phyloP scores from a whole-genome alignment of 202 grass and related monocot genomes.

The Saccharum hybrid region DNA sequence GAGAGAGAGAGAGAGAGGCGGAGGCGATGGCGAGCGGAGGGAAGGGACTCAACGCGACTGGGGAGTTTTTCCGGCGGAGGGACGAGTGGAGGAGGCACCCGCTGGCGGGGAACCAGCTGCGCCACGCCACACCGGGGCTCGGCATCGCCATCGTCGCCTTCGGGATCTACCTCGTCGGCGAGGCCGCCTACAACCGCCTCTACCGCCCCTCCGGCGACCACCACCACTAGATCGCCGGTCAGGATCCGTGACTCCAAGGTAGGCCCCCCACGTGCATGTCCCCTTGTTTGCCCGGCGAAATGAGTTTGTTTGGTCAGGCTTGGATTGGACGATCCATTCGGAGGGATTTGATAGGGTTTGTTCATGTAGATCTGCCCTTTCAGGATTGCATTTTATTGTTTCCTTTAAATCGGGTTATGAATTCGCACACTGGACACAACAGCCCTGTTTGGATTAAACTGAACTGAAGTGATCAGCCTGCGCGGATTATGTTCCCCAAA shows the following conservation, averaged over 20 bases:
- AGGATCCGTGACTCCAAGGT: conserved; percentile 31
- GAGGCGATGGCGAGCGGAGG: conserved; percentile 60
- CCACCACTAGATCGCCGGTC: conserved; percentile 45
- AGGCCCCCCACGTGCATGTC: background rate
- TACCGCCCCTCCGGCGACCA: conserved; percentile 51
- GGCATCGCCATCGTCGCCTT: conserved; percentile 96
- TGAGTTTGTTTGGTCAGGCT: conserved; percentile 1
- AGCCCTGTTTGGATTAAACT: background rate
- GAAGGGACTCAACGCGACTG: conserved; percentile 81
- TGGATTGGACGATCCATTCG: background rate
- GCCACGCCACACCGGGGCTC: conserved; percentile 76
- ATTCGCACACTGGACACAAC: background rate
- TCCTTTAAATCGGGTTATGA: background rate
- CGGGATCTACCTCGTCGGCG: conserved; percentile 92
- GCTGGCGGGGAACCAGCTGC: conserved; percentile 76
- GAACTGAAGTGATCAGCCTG: background rate
- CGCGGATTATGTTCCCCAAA: conserved; percentile 2
- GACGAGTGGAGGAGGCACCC: conserved; percentile 96
- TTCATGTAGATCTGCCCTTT: conserved; percentile 36
- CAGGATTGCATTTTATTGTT: background rate
- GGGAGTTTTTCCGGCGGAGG: conserved; percentile 89
- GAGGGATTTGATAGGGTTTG: conserved; percentile 29
- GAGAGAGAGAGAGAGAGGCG: conserved; percentile 26
- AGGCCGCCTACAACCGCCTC: conserved; percentile 83
- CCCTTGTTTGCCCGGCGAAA: background rate